Conservation (phyloP, 352 stramenopile species). For the Globisporangium paddicum region DNA sequence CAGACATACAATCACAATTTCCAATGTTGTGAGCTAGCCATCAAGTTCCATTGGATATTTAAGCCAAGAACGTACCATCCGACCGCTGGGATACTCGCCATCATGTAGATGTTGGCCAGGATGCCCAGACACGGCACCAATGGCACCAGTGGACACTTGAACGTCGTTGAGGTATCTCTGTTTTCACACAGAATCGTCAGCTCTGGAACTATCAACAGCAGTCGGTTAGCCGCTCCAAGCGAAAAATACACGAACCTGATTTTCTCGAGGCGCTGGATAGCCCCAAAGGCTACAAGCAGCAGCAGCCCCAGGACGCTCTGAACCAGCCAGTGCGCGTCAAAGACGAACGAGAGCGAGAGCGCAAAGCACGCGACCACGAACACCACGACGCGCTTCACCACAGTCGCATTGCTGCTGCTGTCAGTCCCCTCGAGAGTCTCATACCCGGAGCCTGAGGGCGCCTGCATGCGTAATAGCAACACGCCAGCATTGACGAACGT, state of each 20-base stretch:
- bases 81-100: slow-evolving; percentile 42
- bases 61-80: slow-evolving; percentile 39
- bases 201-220: not conserved
- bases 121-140: slow-evolving; percentile 54
- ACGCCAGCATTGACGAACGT: slow-evolving; percentile 93
- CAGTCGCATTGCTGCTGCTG: slow-evolving; percentile 21
- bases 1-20: not conserved
- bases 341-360: slow-evolving; percentile 62
- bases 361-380: slow-evolving; percentile 59
- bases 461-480: slow-evolving; percentile 70
- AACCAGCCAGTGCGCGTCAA: slow-evolving; percentile 50
- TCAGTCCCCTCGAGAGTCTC: not conserved
- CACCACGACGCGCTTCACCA: slow-evolving; percentile 45
- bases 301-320: slow-evolving; percentile 30
- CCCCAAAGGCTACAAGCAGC: slow-evolving; percentile 37
- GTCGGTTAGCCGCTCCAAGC: not conserved
- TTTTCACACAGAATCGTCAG: not conserved
- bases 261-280: slow-evolving; percentile 56
- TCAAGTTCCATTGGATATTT: not conserved
- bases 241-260: slow-evolving; percentile 32
- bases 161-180: slow-evolving; percentile 30
- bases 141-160: slow-evolving; percentile 59
- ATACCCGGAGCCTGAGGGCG: slow-evolving; percentile 11
- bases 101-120: slow-evolving; percentile 67
- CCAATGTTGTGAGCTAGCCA: not conserved